These are phyloP conservation scores for Abortiporus biennis DNA, from an alignment of 1,284 basidiomycete species.

Conservation along the genomic window DNA sequence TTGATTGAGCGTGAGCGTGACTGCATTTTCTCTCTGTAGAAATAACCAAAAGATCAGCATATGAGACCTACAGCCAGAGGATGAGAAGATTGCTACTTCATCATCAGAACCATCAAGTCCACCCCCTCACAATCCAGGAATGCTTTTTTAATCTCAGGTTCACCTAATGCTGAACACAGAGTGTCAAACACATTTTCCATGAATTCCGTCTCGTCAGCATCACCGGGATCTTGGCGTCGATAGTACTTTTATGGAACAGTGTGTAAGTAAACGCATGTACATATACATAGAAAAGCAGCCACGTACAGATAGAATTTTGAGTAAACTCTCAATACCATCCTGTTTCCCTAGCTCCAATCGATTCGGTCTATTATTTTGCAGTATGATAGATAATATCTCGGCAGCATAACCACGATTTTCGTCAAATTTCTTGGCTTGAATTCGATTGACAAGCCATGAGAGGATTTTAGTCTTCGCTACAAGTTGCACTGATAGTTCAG, in stretches of 20 bases:
- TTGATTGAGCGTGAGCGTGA: conserved; percentile 83
- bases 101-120: conserved; percentile 94
- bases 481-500: conserved; percentile 64
- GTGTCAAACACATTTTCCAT: conserved; percentile 96
- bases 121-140: conserved; percentile 92
- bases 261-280: not conserved
- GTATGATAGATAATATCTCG: conserved; percentile 83
- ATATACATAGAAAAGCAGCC: not conserved
- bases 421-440: conserved; percentile 68
- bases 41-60: conserved; percentile 11
- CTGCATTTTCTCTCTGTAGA: conserved; percentile 71
- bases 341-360: conserved; percentile 57
- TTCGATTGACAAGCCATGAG: conserved; percentile 77
- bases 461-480: conserved; percentile 72
- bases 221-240: conserved; percentile 73
- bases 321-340: conserved; percentile 74
- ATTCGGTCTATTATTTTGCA: conserved; percentile 70
- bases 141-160: conserved; percentile 69
- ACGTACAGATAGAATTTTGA: conserved; percentile 80
- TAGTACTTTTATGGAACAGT: conserved; percentile 58
- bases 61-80: not conserved
- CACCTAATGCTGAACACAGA: conserved; percentile 77
- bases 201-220: conserved; percentile 91
- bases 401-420: conserved; percentile 87
- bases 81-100: conserved; percentile 60